Conservation (phyloP, 164 flowering plant species). For the Protea cynaroides region DNA sequence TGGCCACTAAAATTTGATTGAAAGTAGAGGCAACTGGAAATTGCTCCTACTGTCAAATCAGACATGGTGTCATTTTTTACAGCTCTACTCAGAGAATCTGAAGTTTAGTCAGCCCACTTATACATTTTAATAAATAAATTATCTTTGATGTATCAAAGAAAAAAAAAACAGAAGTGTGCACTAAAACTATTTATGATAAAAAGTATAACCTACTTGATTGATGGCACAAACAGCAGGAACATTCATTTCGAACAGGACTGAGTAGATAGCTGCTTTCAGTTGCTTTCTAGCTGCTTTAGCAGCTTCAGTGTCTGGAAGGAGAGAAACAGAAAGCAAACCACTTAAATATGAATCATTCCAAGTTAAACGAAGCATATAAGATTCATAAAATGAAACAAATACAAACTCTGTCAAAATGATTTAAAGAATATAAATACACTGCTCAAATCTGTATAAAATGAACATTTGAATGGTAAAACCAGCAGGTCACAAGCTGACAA, state of each 20-base stretch:
- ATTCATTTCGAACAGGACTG: constrained; percentile 79
- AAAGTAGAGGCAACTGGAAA: too few relatives aligned
- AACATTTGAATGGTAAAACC: too few relatives aligned
- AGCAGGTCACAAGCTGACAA: too few relatives aligned
- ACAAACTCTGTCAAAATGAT: too few relatives aligned
- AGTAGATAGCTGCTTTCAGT: constrained; percentile 62
- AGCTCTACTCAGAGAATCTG: too few relatives aligned
- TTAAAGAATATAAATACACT: too few relatives aligned
- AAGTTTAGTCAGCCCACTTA: too few relatives aligned
- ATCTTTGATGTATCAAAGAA: not conserved
- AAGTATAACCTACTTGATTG: constrained; percentile 47
- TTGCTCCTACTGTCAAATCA: too few relatives aligned
- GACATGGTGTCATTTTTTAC: too few relatives aligned
- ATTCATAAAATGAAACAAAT: not conserved
- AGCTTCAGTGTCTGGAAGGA: constrained; percentile 58
- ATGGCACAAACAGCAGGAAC: constrained; percentile 93
- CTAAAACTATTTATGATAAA: not conserved
- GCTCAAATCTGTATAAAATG: too few relatives aligned
- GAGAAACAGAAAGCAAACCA: constrained; percentile 1
- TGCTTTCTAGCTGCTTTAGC: constrained; percentile 79
- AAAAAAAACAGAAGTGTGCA: not conserved
- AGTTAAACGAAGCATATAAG: not conserved
- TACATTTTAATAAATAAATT: too few relatives aligned
- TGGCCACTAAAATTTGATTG: too few relatives aligned
- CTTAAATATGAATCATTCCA: not conserved